Conservation (phyloP, 345 rosid species). For the Hirschfeldia incana region DNA sequence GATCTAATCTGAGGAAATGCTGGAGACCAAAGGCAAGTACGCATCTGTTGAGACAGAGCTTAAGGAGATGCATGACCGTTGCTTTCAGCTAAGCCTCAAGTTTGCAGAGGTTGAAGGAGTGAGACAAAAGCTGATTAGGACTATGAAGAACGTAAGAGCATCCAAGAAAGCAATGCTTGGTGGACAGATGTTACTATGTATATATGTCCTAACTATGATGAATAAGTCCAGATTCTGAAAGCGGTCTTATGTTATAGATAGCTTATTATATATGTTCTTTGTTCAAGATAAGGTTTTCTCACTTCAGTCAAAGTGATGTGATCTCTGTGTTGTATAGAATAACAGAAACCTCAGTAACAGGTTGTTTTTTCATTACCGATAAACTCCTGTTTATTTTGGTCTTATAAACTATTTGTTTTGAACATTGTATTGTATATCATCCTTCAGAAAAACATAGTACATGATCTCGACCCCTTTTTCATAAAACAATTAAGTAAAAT, state of each 20-base stretch:
- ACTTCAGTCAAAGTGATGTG: too few species aligned
- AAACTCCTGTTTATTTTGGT: not conserved
- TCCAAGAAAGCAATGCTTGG: conserved; percentile 50
- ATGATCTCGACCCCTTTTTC: conserved; percentile 9
- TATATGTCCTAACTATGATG: too few species aligned
- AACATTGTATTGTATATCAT: not conserved
- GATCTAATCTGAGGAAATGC: conserved; percentile 75
- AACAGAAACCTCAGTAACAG: too few species aligned
- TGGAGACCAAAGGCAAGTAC: conserved; percentile 73
- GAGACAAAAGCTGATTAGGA: conserved; percentile 96
- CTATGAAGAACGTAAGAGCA: conserved; percentile 80
- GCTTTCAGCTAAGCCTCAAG: conserved; percentile 91
- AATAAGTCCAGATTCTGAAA: too few species aligned
- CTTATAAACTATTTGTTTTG: not conserved
- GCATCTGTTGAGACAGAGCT: conserved; percentile 45
- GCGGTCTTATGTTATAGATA: too few species aligned
- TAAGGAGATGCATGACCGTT: conserved; percentile 72
- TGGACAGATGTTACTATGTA: too few species aligned
- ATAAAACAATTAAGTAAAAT: not conserved
- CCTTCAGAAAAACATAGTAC: conserved; percentile 15
- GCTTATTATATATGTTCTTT: too few species aligned
- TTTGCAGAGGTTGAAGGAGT: conserved; percentile 99
- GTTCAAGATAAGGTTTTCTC: too few species aligned
- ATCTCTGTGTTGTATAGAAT: too few species aligned
- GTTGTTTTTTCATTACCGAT: not conserved